phyloP scores from a whole-genome alignment of 2,329 filamentous ascomycete genomes.

The Cladosporium oxysporum region DNA sequence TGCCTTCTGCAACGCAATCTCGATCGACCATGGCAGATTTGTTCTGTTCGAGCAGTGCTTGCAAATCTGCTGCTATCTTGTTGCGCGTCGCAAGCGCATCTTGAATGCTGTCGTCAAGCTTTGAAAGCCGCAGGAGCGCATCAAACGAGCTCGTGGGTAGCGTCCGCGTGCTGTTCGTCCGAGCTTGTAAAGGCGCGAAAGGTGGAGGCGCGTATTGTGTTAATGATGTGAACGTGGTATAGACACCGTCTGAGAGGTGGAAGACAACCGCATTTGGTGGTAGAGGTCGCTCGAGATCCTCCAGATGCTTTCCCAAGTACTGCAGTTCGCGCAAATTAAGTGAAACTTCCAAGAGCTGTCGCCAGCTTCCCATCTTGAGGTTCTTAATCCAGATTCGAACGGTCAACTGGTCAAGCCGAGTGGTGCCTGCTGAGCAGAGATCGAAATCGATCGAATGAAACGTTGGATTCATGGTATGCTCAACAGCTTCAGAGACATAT shows the following conservation, averaged over 20 bases:
- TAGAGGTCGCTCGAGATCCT: slow-evolving; percentile 68
- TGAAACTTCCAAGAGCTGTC: slow-evolving; percentile 71
- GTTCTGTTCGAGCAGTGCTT: slow-evolving; percentile 48
- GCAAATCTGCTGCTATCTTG: slow-evolving; percentile 76
- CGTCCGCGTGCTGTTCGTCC: slow-evolving; percentile 42
- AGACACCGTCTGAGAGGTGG: slow-evolving; percentile 82
- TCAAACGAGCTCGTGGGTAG: slow-evolving; percentile 80
- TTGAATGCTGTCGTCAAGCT: slow-evolving; percentile 86
- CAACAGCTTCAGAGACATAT: slow-evolving; percentile 84
- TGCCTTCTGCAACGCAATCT: slow-evolving; percentile 43
- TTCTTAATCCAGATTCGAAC: slow-evolving; percentile 74
- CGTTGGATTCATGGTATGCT: slow-evolving; percentile 84
- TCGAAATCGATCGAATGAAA: slow-evolving; percentile 82
- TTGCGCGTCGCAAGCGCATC: slow-evolving; percentile 80
- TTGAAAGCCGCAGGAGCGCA: slow-evolving; percentile 82
- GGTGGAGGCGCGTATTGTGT: slow-evolving; percentile 27
- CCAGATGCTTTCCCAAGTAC: slow-evolving; percentile 69
- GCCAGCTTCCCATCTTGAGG: slow-evolving; percentile 54
- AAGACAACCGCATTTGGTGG: slow-evolving; percentile 83
- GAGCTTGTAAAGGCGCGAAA: slow-evolving; percentile 22
- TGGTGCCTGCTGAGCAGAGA: slow-evolving; percentile 61
- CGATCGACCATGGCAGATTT: slow-evolving; percentile 39
- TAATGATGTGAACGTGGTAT: slow-evolving; percentile 54
- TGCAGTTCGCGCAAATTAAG: slow-evolving; percentile 73
- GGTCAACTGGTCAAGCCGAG: slow-evolving; percentile 64